Base-by-base conservation (phyloP, 768 basidiomycete genomes). In the Hortiboletus campestris region DNA sequence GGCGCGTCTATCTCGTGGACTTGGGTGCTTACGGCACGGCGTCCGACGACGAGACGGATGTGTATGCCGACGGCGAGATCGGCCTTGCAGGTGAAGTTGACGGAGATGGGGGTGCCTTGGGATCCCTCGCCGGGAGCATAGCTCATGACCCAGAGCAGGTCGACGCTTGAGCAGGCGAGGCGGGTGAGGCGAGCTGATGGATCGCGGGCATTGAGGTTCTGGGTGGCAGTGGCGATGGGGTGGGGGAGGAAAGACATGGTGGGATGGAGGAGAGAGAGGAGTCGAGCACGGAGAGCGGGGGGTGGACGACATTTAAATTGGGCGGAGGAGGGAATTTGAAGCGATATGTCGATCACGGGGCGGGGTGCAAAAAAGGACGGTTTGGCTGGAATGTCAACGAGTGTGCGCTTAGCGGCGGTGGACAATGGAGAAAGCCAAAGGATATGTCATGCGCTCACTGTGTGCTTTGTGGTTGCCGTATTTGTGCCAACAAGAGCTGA, bases 41-140 rank as follows among this genome's bases (percentile, higher is more conserved):
- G 70, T 31, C 86, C 91, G 59, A 94, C 77, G 62, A 92, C 83
- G 59, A 94, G 82, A 49, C 91, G 84, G 22, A 92, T 81, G 56
- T 79, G 84, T 36, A 88, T 78, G 2, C 60, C 70, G 3, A 63
- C 1, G 4, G 60, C 60, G 0, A 63, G 49, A 13, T 66, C 66
- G 4, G 60, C 50, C 31, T 61, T 66, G 52, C 71, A 71, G 7
- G 78, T 70, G 51, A 82, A 80, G 11, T 79, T 75, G 59, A 88
- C 84, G 35, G 82, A 77, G 65, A 94, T 81, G 47, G 80, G 82
- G 0, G 82, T 78, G 53, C 85, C 86, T 20, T 77, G 71, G 58
- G 80, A 78, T 55, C 90, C 91, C 66, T 86, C 80, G 19, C 76
- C 69, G 10, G 88, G 88, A 13, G 80, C 73, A 70, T 83, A 91